These are phyloP conservation scores for Candida insectalens DNA, from an alignment of 805 yeast genomes.

Conservation along the genomic window DNA sequence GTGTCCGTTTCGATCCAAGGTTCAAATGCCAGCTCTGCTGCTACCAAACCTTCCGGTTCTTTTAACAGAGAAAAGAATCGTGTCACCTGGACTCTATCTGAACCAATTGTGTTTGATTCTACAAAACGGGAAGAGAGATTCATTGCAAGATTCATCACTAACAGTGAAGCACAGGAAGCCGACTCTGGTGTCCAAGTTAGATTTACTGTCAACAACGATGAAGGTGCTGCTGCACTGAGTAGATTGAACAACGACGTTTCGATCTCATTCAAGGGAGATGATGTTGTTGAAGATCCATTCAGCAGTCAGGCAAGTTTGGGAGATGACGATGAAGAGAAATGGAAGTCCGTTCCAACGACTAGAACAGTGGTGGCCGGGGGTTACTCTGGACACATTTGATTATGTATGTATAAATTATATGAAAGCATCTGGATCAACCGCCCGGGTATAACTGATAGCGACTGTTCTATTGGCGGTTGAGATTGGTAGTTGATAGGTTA, in stretches of 20 bases:
- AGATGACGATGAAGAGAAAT: conserved; percentile 9
- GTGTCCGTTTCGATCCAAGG: conserved; percentile 55
- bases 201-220: conserved; percentile 37
- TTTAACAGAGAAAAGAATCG: conserved; percentile 80
- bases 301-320: conserved; percentile 15
- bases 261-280: conserved; percentile 17
- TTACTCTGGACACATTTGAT: conserved; percentile 31
- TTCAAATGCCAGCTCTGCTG: conserved; percentile 60
- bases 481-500: conserved; percentile 70
- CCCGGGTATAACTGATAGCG: conserved; percentile 48
- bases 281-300: conserved; percentile 25
- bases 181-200: conserved; percentile 66
- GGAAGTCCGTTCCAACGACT: conserved; percentile 31
- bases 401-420: neutral
- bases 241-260: conserved; percentile 30
- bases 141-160: conserved; percentile 80
- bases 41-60: conserved; percentile 87
- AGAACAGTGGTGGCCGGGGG: conserved; percentile 41
- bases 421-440: conserved; percentile 38
- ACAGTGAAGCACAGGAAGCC: conserved; percentile 60
- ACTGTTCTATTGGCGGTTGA: conserved; percentile 42
- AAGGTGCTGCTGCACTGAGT: conserved; percentile 35
- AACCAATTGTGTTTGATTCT: conserved; percentile 28
- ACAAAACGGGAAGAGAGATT: conserved; percentile 48
- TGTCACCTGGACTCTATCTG: conserved; percentile 69